Conservation (phyloP, 345 rosid genomes). For the Dimocarpus longan region DNA sequence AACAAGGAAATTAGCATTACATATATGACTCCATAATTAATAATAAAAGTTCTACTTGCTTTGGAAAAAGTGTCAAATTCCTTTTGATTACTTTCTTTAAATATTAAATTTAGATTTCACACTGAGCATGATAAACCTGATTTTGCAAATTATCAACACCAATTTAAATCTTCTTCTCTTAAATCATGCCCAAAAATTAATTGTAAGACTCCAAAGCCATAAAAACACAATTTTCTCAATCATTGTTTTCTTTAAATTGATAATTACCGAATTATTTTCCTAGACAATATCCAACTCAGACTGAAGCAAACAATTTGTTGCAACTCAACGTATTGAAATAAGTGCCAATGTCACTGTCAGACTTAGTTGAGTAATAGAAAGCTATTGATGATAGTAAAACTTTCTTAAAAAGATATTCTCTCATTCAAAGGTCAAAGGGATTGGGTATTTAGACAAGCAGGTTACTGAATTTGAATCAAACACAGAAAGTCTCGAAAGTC, state of each 20-base stretch:
- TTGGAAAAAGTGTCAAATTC: background rate
- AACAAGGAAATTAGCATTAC: background rate
- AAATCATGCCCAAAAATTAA: background rate
- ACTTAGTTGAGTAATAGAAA: background rate
- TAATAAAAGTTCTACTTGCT: background rate
- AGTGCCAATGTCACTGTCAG: background rate
- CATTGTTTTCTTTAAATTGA: background rate
- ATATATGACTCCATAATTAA: background rate
- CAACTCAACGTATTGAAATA: background rate
- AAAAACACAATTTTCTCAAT: background rate
- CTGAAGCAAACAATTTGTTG: background rate
- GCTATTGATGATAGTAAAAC: background rate
- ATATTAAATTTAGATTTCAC: background rate
- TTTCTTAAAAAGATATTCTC: background rate
- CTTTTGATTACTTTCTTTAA: background rate
- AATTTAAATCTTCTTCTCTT: background rate
- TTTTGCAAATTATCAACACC: slow-evolving; percentile 14
- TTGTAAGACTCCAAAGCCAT: background rate
- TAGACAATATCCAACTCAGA: background rate
- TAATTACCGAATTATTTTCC: too few relatives aligned
- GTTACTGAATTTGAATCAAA: background rate
- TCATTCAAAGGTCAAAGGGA: background rate
- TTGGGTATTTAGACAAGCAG: background rate
- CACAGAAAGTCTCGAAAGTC: background rate
- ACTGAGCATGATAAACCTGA: background rate